Evolutionary conservation across 1,284 basidiomycete genomes (phyloP).

Genomic region (Volvariella surrecta): DNA sequence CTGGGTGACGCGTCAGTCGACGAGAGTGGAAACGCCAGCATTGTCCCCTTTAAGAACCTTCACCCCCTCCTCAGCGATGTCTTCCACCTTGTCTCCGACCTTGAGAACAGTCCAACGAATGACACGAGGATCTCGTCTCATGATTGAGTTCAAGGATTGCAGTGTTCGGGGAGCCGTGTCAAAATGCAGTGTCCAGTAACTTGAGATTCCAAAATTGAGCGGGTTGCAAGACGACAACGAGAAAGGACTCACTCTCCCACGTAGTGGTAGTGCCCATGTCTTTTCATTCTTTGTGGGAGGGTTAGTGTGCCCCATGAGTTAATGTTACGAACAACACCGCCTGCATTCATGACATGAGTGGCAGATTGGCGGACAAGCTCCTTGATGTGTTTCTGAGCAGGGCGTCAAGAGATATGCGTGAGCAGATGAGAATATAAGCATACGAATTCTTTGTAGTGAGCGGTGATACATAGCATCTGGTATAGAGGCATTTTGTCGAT

Average conservation of each 20-base stretch:
- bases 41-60: slow-evolving; percentile 11
- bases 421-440: slow-evolving; percentile 14
- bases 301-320: slow-evolving; percentile 68
- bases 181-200: slow-evolving; percentile 88
- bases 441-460: slow-evolving; percentile 69
- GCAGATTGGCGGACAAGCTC: slow-evolving; percentile 71
- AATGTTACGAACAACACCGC: slow-evolving; percentile 75
- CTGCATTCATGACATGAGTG: slow-evolving; percentile 64
- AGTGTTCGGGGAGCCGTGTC: slow-evolving; percentile 75
- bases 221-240: slow-evolving; percentile 3
- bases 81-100: slow-evolving; percentile 66
- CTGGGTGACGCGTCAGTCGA: no score
- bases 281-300: slow-evolving; percentile 71
- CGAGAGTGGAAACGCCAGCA: slow-evolving; percentile 5
- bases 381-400: slow-evolving; percentile 60
- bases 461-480: slow-evolving; percentile 71
- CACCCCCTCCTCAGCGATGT: slow-evolving; percentile 42
- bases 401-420: slow-evolving; percentile 5
- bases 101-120: slow-evolving; percentile 79
- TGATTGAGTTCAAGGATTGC: slow-evolving; percentile 50
- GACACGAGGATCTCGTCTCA: slow-evolving; percentile 75
- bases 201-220: slow-evolving; percentile 29
- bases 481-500: slow-evolving; percentile 62
- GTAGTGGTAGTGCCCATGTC: slow-evolving; percentile 54
- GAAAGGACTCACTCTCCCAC: slow-evolving; percentile 67